These are phyloP conservation scores for Pichia sp. DNA, from an alignment of 1,139 yeast genomes.

Conservation along the genomic window DNA sequence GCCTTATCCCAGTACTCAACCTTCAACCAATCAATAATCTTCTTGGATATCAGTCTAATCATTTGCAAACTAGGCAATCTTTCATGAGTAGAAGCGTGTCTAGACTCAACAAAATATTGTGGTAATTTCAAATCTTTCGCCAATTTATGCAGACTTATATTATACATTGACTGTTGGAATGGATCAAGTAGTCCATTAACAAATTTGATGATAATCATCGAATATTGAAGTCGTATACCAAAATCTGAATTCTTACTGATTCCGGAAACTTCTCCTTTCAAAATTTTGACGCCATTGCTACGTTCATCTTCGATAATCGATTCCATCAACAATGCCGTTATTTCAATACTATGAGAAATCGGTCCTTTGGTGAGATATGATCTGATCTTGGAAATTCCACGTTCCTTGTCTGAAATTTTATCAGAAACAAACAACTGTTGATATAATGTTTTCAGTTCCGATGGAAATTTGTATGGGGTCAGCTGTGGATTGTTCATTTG, in stretches of 20 bases:
- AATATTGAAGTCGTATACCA: slow-evolving; percentile 42
- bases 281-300: slow-evolving; percentile 16
- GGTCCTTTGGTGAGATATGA: slow-evolving; percentile 60
- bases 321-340: slow-evolving; percentile 56
- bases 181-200: slow-evolving; percentile 92
- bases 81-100: slow-evolving; percentile 94
- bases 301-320: slow-evolving; percentile 40
- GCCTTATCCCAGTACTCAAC: slow-evolving; percentile 64
- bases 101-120: slow-evolving; percentile 73
- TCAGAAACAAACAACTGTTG: slow-evolving; percentile 1
- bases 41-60: slow-evolving; percentile 46
- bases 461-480: slow-evolving; percentile 12
- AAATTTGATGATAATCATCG: slow-evolving; percentile 77
- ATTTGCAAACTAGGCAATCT: slow-evolving; percentile 62
- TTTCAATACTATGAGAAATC: slow-evolving; percentile 73
- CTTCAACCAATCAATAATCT: slow-evolving; percentile 72
- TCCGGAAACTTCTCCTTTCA: too few relatives aligned
- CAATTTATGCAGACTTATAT: slow-evolving; percentile 67
- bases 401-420: neutral
- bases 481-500: slow-evolving; percentile 8
- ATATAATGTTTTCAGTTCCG: slow-evolving; percentile 6
- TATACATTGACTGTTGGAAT: slow-evolving; percentile 68
- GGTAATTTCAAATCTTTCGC: slow-evolving; percentile 71
- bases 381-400: slow-evolving; percentile 43
- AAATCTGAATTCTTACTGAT: slow-evolving; percentile 6